phyloP scores from a whole-genome alignment of 2,329 filamentous ascomycete genomes.

The Fusarium pseudoanthophilum region DNA sequence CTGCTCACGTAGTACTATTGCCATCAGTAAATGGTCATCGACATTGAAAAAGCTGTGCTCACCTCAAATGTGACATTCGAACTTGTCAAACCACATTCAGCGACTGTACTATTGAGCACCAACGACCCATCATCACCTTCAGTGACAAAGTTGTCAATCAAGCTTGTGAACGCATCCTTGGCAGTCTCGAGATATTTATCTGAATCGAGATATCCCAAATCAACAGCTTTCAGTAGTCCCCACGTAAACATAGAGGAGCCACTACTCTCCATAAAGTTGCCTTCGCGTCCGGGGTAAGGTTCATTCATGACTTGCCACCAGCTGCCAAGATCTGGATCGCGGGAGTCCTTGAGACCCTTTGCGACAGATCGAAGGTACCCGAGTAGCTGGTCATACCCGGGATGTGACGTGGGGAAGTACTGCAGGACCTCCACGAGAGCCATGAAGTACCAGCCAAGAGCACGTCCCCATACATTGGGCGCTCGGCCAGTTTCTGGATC shows the following conservation, averaged over 20 bases:
- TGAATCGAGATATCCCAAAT: constrained; percentile 30
- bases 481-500: constrained; percentile 58
- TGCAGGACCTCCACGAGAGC: constrained; percentile 60
- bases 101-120: constrained; percentile 60
- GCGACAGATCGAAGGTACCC: constrained; percentile 54
- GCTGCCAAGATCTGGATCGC: constrained; percentile 55
- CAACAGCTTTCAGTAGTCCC: constrained; percentile 56
- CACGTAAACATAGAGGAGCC: constrained; percentile 67
- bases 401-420: constrained; percentile 50
- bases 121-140: constrained; percentile 56
- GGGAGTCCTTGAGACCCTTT: constrained; percentile 52
- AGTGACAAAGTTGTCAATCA: constrained; percentile 57
- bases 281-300: constrained; percentile 55
- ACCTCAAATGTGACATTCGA: constrained; percentile 61
- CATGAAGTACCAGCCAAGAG: constrained; percentile 63
- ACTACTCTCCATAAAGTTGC: constrained; percentile 69
- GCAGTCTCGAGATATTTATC: constrained; percentile 18
- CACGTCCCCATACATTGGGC: constrained; percentile 62
- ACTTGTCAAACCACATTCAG: constrained; percentile 58
- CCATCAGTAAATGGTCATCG: neutral
- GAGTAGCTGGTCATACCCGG: constrained; percentile 48
- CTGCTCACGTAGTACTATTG: constrained; percentile 27
- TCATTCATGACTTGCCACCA: constrained; percentile 69
- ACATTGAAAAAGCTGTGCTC: constrained; percentile 20
- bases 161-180: constrained; percentile 35